These are phyloP conservation scores for Fusarium liriodendri DNA, from an alignment of 2,329 filamentous ascomycete species.

Conservation along the genomic window DNA sequence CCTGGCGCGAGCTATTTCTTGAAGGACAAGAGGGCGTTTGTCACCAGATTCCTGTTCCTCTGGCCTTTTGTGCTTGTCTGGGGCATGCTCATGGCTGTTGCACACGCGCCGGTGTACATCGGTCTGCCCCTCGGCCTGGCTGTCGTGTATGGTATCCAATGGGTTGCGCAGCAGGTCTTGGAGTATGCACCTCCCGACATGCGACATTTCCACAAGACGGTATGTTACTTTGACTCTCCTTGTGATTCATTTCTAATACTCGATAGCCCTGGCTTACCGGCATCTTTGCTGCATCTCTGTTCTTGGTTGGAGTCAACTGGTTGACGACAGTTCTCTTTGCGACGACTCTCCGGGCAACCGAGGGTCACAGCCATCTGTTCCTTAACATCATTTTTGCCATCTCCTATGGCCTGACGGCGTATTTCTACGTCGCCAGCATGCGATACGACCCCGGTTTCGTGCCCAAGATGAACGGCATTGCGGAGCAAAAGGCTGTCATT, in stretches of 20 bases:
- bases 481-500: slow-evolving; percentile 89
- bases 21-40: slow-evolving; percentile 81
- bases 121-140: slow-evolving; percentile 78
- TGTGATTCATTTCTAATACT: slow-evolving; percentile 9
- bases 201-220: slow-evolving; percentile 89
- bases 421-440: slow-evolving; percentile 92
- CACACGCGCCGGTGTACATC: slow-evolving; percentile 78
- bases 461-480: slow-evolving; percentile 88
- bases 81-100: slow-evolving; percentile 76
- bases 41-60: slow-evolving; percentile 88
- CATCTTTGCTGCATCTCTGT: slow-evolving; percentile 89
- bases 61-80: slow-evolving; percentile 86
- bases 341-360: slow-evolving; percentile 31
- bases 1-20: slow-evolving; percentile 78
- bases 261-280: slow-evolving; percentile 87
- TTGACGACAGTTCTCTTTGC: slow-evolving; percentile 67
- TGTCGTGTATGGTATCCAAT: slow-evolving; percentile 78
- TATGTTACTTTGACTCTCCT: slow-evolving; percentile 55
- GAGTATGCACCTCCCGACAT: slow-evolving; percentile 89
- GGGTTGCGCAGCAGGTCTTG: slow-evolving; percentile 79
- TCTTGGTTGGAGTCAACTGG: slow-evolving; percentile 84
- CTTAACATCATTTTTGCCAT: slow-evolving; percentile 80
- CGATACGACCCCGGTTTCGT: slow-evolving; percentile 90
- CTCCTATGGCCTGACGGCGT: slow-evolving; percentile 74
- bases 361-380: slow-evolving; percentile 66